Percentiles rank a stretch among this genome's conserved stretches.
phyloP scores from a whole-genome alignment of 768 basidiomycete species.

The Cytidiella melzeri region DNA sequence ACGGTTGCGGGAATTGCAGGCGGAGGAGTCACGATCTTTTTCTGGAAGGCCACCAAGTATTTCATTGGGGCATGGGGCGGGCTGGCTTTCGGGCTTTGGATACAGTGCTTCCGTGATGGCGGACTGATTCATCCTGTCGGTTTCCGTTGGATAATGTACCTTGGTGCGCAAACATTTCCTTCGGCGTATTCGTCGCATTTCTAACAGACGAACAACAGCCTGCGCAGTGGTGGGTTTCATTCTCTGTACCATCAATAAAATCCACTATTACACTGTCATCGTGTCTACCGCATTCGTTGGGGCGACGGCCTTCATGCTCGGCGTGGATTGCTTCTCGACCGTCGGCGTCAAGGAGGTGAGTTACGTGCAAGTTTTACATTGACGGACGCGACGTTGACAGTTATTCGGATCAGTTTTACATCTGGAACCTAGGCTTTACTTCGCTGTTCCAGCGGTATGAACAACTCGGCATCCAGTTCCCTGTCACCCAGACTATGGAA shows the following conservation, averaged over 20 bases:
- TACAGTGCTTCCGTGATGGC: conserved; percentile 79
- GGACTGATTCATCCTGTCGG: conserved; percentile 76
- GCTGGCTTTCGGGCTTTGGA: conserved; percentile 79
- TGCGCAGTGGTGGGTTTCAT: conserved; percentile 75
- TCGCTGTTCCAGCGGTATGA: conserved; percentile 73
- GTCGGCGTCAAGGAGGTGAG: conserved; percentile 88
- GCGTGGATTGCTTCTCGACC: conserved; percentile 90
- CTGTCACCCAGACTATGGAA: conserved; percentile 85
- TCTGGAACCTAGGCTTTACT: conserved; percentile 90
- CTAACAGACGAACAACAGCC: conserved; percentile 33
- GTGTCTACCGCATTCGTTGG: conserved; percentile 87
- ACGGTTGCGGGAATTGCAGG: conserved; percentile 78
- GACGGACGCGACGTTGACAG: conserved; percentile 13
- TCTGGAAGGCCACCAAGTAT: conserved; percentile 86
- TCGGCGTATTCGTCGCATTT: conserved; percentile 17
- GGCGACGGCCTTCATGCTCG: conserved; percentile 84
- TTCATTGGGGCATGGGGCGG: conserved; percentile 82
- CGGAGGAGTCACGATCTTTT: conserved; percentile 84
- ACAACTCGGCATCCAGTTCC: conserved; percentile 62
- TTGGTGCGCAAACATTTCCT: conserved; percentile 43
- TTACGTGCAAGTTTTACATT: conserved; percentile 6
- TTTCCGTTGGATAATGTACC: conserved; percentile 85
- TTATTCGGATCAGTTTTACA: conserved; percentile 63
- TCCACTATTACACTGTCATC: conserved; percentile 84
- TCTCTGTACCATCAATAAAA: conserved; percentile 76